Evolutionary conservation across 169 alveolate species (phyloP), one percentile per base, ranked within the genome.

Genomic region (Plasmodium relictum): DNA sequence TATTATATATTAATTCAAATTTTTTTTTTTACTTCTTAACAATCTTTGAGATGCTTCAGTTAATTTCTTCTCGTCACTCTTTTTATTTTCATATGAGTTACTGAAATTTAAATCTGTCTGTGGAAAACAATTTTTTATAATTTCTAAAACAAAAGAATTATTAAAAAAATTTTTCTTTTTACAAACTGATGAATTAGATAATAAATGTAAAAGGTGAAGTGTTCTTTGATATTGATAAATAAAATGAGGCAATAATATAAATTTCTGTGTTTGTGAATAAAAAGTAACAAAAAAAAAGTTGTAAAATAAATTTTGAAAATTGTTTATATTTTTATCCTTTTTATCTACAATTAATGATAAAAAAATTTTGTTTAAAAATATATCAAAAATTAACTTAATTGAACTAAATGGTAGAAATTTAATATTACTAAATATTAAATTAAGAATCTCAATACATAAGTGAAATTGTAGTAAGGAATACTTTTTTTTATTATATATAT

Each of bases 381-480:
- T 78, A 52, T 78, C 89, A 18, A 78, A 58, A 63, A 78, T 78
- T 78, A 78, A 42, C 56, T 78, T 78, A 10, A 78, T 78, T 41
- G 89, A 78, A 65, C 41, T 78, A 78, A 78, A 78, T 31, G 89
- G 89, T 63, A 78, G 71, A 63, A 12, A 78, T 78, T 78, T 78
- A 48, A 78, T 63, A 65, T 78, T 78, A 58, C 31, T 45, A 65
- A 78, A 78, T 14, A 78, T 78, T 78, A 78, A 41, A 58, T 78
- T 63, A 6, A 78, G 56, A 3, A 78, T 78, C 65, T 78, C 89
- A 63, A 78, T 58, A 5, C 74, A 52, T 69, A 78, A 45, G 65
- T 78, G 65, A 78, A 78, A 78, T 50, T 78, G 89, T 22, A 63
- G 16, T 16, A 70, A 63, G 37, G 71, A 63, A 65, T 78, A 48